phyloP scores from a whole-genome alignment of 2,329 filamentous ascomycete genomes.

The Akanthomyces muscarius region DNA sequence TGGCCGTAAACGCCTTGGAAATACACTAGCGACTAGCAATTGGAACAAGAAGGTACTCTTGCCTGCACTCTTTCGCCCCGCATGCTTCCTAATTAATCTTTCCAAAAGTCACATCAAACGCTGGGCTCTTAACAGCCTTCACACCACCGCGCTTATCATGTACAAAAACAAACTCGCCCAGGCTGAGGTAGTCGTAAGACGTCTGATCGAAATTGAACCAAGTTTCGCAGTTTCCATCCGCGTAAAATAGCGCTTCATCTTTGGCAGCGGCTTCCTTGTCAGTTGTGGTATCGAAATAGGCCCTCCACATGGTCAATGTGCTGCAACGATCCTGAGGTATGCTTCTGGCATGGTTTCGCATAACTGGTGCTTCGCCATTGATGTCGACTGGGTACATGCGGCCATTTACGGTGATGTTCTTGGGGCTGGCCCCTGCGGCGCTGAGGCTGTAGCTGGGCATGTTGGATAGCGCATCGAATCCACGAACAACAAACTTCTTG shows the following conservation, averaged over 20 bases:
- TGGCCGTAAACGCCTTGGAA: no score
- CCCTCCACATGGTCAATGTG: conserved; percentile 8
- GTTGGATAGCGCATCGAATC: conserved; percentile 37
- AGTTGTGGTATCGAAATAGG: conserved; percentile 12
- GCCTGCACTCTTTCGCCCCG: not conserved
- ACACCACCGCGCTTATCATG: conserved; percentile 6
- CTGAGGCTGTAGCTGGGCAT: conserved; percentile 24
- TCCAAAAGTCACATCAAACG: conserved; percentile 12
- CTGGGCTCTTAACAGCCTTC: conserved; percentile 8
- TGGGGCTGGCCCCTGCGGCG: not conserved
- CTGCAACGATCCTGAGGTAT: not conserved
- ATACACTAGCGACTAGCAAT: not conserved
- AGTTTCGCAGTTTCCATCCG: conserved; percentile 14
- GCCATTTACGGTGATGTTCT: not conserved
- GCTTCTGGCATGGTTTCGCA: not conserved
- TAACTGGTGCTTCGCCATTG: not conserved
- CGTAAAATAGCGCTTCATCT: conserved; percentile 12
- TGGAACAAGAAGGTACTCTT: not conserved
- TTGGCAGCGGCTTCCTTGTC: not conserved
- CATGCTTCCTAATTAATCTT: not conserved
- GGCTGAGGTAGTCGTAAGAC: conserved; percentile 11
- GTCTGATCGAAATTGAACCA: conserved; percentile 17
- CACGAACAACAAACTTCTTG: conserved; percentile 36
- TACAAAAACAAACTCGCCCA: conserved; percentile 15
- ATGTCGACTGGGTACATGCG: conserved; percentile 16